Evolutionary conservation across 139 green algal species (phyloP).

Genomic region (Edaphochlamys debaryana): DNA sequence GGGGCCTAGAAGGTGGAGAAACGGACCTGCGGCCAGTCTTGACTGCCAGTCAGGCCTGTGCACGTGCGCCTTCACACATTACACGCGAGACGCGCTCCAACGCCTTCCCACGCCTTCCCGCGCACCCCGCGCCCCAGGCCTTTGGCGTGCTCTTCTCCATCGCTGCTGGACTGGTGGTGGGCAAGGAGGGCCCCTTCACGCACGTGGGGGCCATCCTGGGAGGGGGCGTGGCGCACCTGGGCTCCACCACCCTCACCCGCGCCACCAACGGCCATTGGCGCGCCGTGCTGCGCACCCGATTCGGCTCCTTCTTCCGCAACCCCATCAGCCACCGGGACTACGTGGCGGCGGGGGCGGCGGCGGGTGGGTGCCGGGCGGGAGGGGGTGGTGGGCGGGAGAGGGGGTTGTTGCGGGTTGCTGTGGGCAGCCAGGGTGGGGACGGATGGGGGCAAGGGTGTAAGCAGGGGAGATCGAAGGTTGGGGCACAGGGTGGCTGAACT

Average conservation of each 20-base stretch:
- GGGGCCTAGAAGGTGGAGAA: too few relatives aligned
- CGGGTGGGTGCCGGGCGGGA: slow-evolving; percentile 25
- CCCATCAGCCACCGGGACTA: slow-evolving; percentile 48
- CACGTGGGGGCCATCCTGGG: slow-evolving; percentile 83
- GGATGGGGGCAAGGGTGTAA: too few relatives aligned
- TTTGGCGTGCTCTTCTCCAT: slow-evolving; percentile 79
- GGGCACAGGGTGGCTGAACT: too few relatives aligned
- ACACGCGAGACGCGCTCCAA: too few relatives aligned
- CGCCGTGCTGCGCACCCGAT: background rate
- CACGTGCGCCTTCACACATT: too few relatives aligned
- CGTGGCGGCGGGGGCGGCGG: slow-evolving; percentile 47
- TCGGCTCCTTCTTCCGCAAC: slow-evolving; percentile 23
- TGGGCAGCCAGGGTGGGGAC: too few relatives aligned
- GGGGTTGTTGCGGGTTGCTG: background rate
- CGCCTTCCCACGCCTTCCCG: too few relatives aligned
- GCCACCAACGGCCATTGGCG: slow-evolving; percentile 13
- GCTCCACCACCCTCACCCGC: slow-evolving; percentile 49
- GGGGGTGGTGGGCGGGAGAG: background rate
- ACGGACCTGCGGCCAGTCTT: too few relatives aligned
- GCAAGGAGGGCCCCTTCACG: slow-evolving; percentile 87
- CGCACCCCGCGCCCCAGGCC: background rate
- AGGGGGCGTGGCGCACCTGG: slow-evolving; percentile 53
- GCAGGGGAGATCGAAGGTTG: too few relatives aligned
- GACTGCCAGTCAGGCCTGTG: too few relatives aligned
- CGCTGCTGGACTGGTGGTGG: slow-evolving; percentile 70